Base-by-base conservation (phyloP, 2,329 filamentous ascomycete species). In the Boeremia exigua region DNA sequence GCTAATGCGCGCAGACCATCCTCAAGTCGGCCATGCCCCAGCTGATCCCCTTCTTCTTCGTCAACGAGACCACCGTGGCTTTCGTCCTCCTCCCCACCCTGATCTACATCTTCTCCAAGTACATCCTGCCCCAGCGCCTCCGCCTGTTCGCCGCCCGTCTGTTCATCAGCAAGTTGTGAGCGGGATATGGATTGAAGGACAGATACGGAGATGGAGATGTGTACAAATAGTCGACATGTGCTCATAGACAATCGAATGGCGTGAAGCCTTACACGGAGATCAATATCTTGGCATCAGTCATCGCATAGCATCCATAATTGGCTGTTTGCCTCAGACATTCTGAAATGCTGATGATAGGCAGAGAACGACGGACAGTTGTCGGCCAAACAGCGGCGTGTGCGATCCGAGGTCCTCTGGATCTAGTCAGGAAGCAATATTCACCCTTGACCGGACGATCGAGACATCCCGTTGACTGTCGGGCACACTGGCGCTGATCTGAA, bases 91-190 rank as follows among this genome's bases (percentile, higher is more conserved):
- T 78, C 38, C 76, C 76, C 39, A 69, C 74, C 49, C 72, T 78
- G 63, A 77, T 78, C 73, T 78, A 78, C 70, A 50, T 78, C 65
- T 69, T 78, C 65, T 77, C 75, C 61, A 78, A 78, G 65, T 78
- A 78, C 71, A 70, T 77, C 56, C 72, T 78, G 34, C 76, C 76
- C 58, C 72, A 77, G 69, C 72, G 70, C 56, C 66, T 78, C 58
- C 75, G 76, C 62, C 66, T 75, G 43, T 75, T 76, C 69, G 69
- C 68, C 50, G 75, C 75, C 57, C 71, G 76, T 50, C 69, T 78
- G 48, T 78, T 78, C 70, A 78, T 78, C 70, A 77, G 73, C 75
- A 78, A 78, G 74, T 70, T 78, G 68, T 78, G 75, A 68, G 59
- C 56, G 59, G 44, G 32, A 47, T 15, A 30, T 12, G 2, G 36